Evolutionary conservation across 2,329 filamentous ascomycete species (phyloP).

Genomic region (Hypoxylon sp.): DNA sequence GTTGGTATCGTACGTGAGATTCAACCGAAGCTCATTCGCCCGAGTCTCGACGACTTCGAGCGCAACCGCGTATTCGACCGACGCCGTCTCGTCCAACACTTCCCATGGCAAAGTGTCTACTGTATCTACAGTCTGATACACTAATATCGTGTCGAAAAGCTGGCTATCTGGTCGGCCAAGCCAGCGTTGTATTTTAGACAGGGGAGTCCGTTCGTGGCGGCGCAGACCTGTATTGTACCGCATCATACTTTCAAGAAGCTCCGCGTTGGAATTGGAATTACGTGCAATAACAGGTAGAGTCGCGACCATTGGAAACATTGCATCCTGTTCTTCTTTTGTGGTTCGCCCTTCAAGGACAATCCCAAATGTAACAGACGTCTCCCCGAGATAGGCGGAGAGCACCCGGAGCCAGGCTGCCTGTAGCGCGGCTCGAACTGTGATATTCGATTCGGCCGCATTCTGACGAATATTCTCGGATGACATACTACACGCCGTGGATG

Average conservation of each 20-base stretch:
- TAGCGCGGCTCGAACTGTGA: slow-evolving; percentile 82
- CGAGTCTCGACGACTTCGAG: slow-evolving; percentile 78
- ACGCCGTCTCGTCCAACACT: slow-evolving; percentile 75
- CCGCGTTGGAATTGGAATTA: slow-evolving; percentile 67
- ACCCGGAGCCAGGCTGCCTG: slow-evolving; percentile 85
- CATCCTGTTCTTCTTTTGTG: slow-evolving; percentile 69
- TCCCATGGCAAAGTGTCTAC: slow-evolving; percentile 66
- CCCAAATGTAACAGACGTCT: slow-evolving; percentile 81
- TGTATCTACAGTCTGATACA: slow-evolving; percentile 77
- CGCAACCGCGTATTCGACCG: slow-evolving; percentile 84
- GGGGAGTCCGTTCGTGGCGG: slow-evolving; percentile 78
- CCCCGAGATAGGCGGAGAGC: slow-evolving; percentile 82
- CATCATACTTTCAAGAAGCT: slow-evolving; percentile 76
- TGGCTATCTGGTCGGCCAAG: slow-evolving; percentile 74
- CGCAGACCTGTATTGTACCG: slow-evolving; percentile 74
- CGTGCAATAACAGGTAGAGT: slow-evolving; percentile 81
- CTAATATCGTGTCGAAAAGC: slow-evolving; percentile 88
- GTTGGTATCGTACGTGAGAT: slow-evolving; percentile 75
- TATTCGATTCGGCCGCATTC: slow-evolving; percentile 69
- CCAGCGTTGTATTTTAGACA: slow-evolving; percentile 81
- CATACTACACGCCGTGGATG: slow-evolving; percentile 58
- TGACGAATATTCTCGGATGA: slow-evolving; percentile 66
- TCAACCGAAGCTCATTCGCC: slow-evolving; percentile 68
- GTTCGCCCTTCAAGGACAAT: slow-evolving; percentile 83
- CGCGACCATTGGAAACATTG: slow-evolving; percentile 83